These are phyloP conservation scores for Umbelopsis ramanniana DNA, from an alignment of 192 early-diverging fungal genomes.

Conservation along the genomic window DNA sequence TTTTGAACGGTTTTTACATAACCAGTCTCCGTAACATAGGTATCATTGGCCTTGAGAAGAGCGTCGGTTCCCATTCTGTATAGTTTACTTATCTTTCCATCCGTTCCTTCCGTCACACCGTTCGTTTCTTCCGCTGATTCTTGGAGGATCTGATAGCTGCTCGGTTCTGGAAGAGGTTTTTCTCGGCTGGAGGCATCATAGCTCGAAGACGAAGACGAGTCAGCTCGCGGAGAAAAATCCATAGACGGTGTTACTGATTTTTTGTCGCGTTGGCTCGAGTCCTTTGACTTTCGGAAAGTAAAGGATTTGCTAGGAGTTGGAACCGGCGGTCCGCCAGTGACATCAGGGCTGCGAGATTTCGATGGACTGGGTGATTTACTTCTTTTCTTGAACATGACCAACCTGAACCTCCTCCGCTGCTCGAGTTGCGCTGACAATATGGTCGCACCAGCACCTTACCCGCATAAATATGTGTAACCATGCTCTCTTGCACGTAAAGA, in stretches of 20 bases:
- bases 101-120: background rate
- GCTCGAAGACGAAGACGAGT: background rate
- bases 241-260: background rate
- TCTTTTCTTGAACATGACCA: constrained; percentile 22
- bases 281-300: constrained; percentile 13
- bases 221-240: background rate
- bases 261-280: constrained; percentile 8
- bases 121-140: background rate
- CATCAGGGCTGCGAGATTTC: constrained; percentile 14
- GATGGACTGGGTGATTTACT: constrained; percentile 19
- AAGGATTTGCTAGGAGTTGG: constrained; percentile 16
- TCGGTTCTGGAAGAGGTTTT: constrained; percentile 15
- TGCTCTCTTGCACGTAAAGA: no score
- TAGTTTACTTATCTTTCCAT: background rate
- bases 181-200: background rate
- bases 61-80: constrained; percentile 9
- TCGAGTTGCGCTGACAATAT: constrained; percentile 6
- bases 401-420: background rate
- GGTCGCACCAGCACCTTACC: constrained; percentile 2
- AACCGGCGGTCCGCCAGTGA: background rate
- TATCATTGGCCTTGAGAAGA: constrained; percentile 20
- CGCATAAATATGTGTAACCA: background rate
- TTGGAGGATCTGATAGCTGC: constrained; percentile 3
- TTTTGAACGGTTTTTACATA: background rate
- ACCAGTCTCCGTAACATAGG: background rate